Evolutionary conservation across 495 filamentous ascomycete genomes (phyloP).

Genomic region (Aspergillus affinis): DNA sequence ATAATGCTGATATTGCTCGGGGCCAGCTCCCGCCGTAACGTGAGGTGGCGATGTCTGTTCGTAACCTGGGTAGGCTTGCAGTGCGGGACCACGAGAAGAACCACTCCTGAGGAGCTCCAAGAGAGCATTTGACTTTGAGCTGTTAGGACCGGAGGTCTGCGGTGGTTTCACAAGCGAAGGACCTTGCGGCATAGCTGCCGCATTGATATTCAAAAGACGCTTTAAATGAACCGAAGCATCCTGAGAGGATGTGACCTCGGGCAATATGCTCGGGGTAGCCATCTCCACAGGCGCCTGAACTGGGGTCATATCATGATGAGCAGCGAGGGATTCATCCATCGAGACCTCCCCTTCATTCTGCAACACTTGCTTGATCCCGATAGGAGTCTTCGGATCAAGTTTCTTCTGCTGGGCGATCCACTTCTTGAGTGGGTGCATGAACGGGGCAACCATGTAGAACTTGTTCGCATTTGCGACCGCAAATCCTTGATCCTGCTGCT

Average conservation of each 20-base stretch:
- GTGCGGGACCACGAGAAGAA: slow-evolving; percentile 39
- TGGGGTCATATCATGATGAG: slow-evolving; percentile 10
- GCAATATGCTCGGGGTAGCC: slow-evolving; percentile 40
- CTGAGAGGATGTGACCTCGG: slow-evolving; percentile 34
- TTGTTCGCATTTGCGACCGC: slow-evolving; percentile 69
- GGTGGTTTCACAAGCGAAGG: slow-evolving; percentile 12
- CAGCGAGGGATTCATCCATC: slow-evolving; percentile 33
- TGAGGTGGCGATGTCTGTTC: slow-evolving; percentile 40
- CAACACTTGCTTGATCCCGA: slow-evolving; percentile 15
- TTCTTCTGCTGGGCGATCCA: slow-evolving; percentile 87
- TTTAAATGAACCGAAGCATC: slow-evolving; percentile 65
- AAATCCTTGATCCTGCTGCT: slow-evolving; percentile 53
- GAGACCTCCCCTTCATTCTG: slow-evolving; percentile 37
- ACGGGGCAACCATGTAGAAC: slow-evolving; percentile 98
- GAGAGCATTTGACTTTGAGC: slow-evolving; percentile 51
- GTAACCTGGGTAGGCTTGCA: slow-evolving; percentile 32
- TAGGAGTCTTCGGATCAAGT: slow-evolving; percentile 48
- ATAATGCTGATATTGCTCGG: slow-evolving; percentile 47
- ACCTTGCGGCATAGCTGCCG: slow-evolving; percentile 20
- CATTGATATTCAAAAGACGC: slow-evolving; percentile 61
- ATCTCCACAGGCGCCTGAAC: slow-evolving; percentile 19
- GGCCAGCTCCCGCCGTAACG: slow-evolving; percentile 28
- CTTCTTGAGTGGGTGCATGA: slow-evolving; percentile 79
- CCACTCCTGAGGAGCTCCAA: slow-evolving; percentile 57
- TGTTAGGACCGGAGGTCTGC: slow-evolving; percentile 22